Evolutionary conservation across 2,329 filamentous ascomycete species (phyloP), one percentile per base, ranked within the genome.

Genomic region (Trichoderma hamatum): DNA sequence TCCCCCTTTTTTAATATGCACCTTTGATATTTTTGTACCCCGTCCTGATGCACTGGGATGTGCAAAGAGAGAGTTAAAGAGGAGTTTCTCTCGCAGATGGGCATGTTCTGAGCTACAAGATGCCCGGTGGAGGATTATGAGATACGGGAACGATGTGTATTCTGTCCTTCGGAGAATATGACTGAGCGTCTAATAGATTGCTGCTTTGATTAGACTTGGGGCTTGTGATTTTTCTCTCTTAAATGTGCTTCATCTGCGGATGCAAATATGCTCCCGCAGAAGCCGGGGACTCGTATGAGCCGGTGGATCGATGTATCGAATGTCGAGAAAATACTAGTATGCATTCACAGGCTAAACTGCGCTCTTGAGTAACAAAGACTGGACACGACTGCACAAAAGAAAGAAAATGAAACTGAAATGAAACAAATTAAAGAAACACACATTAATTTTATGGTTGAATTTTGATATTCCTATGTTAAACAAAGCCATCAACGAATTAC

Each of bases 141-240:
- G 16, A 60, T 62, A 49, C 61, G 34, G 39, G 59, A 49, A 60
- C 60, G 36, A 65, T 64, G 65, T 69, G 65, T 70, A 70, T 67
- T 65, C 52, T 63, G 58, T 63, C 59, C 56, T 68, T 64, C 56
- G 49, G 55, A 54, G 67, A 51, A 55, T 70, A 43, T 70, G 55
- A 51, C 58, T 67, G 55, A 56, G 73, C 73, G 70, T 73, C 73
- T 63, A 75, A 77, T 77, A 75, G 74, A 76, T 73, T 68, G 71
- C 75, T 76, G 72, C 54, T 71, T 64, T 70, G 69, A 67, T 71
- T 61, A 69, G 67, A 60, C 10, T 51, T 43, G 49, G 32, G 54
- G 32, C 55, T 43, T 60, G 54, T 69, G 61, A 60, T 60, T 43
- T 55, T 58, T n/a, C 19, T 21, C 21, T 60, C 62, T 13, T 24